Evolutionary conservation across 2,329 filamentous ascomycete species (phyloP), one percentile per base, ranked within the genome.

Genomic region (Venturia asperata): DNA sequence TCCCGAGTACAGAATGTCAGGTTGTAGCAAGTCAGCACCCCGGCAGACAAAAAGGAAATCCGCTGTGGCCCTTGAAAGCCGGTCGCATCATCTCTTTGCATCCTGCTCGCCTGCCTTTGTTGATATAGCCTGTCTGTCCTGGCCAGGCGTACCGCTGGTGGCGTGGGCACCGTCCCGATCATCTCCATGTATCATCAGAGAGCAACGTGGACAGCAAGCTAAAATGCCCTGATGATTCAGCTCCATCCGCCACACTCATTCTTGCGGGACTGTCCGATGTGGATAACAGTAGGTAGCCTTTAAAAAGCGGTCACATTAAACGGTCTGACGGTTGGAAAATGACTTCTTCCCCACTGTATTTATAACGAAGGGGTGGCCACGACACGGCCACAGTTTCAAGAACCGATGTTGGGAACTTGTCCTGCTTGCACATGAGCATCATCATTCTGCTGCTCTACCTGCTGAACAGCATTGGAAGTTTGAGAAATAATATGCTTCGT

Each of bases 181-280:
- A 41, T 56, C 49, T 56, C 47, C 27, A 27, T 56, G 21, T 47
- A 5, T 47, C 45, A 47, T 37, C 49, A 34, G 13, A 49, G n/a
- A 11, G 30, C 21, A 56, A 56, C 24, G 49, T 56, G 49, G 49
- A 34, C 13, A 34, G 9, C 39, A 41, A 41, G 39, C 39, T 10
- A 34, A 37, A 56, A 34, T 34, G 6, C 30, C 6, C 30, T 34
- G n/a, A 52, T 11, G n/a, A 52, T 11, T 52, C 47, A 21, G n/a
- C 47, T 27, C n/a, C 21, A 21, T 37, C 49, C 34, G 49, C 49
- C 49, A 58, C 52, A 58, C n/a, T 34, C 52, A 9, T n/a, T 37
- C 52, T 58, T 37, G 52, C 52, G 52, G 52, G 27, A 58, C 52
- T 58, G 19, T 37, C 52, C 52, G 52, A 58, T 37, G 24, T 21